These are phyloP conservation scores for Penicillium sp. DNA, from an alignment of 2,329 filamentous ascomycete species.

Conservation along the genomic window DNA sequence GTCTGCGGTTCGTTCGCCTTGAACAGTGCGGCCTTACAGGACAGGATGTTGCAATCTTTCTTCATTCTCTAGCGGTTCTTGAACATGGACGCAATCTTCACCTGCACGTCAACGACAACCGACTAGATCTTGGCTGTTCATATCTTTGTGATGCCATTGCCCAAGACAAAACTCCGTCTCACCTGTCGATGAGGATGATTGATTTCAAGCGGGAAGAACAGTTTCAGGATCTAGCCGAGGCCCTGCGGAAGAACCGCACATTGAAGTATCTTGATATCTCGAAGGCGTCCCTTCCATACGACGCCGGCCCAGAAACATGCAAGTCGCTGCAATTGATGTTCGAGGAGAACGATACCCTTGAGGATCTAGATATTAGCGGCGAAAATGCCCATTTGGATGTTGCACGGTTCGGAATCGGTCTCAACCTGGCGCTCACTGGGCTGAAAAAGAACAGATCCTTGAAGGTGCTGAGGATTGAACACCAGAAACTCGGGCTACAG, in stretches of 20 bases:
- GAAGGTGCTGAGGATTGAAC: slow-evolving; percentile 66
- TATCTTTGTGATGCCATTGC: slow-evolving; percentile 50
- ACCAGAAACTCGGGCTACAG: slow-evolving; percentile 71
- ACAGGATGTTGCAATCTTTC: slow-evolving; percentile 66
- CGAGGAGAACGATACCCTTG: slow-evolving; percentile 68
- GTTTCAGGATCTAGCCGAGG: slow-evolving; percentile 67
- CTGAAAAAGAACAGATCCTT: slow-evolving; percentile 68
- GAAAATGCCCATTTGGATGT: slow-evolving; percentile 74
- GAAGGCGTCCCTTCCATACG: slow-evolving; percentile 70
- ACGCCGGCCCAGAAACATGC: slow-evolving; percentile 71
- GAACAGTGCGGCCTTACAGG: slow-evolving; percentile 71
- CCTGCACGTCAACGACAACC: slow-evolving; percentile 69
- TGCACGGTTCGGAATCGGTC: slow-evolving; percentile 69
- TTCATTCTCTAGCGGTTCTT: slow-evolving; percentile 65
- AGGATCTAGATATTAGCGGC: slow-evolving; percentile 72
- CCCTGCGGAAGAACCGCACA: slow-evolving; percentile 66
- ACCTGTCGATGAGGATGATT: slow-evolving; percentile 69
- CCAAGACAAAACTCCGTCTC: slow-evolving; percentile 63
- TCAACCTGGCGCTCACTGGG: slow-evolving; percentile 69
- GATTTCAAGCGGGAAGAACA: slow-evolving; percentile 70
- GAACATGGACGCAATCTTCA: slow-evolving; percentile 63
- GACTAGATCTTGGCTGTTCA: slow-evolving; percentile 50
- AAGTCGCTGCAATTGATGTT: slow-evolving; percentile 67
- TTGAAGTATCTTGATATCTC: slow-evolving; percentile 71
- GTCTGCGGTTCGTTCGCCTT: slow-evolving; percentile 65